Evolutionary conservation across 1,284 basidiomycete genomes (phyloP).

Genomic region (Trichosporon asahii): DNA sequence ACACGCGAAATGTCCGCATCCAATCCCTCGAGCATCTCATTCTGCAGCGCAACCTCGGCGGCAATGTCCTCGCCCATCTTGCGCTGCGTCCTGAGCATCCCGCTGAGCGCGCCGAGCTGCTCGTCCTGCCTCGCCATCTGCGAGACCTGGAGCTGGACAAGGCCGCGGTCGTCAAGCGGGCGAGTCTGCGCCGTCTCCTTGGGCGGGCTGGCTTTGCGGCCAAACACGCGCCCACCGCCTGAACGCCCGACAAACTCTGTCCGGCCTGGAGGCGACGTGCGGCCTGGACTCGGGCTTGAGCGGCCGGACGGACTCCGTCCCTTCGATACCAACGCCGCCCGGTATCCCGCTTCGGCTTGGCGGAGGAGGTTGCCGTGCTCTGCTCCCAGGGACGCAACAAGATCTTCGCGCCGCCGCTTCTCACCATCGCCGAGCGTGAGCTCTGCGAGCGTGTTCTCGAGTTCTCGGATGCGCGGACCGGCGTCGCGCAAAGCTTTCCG

Average conservation of each 20-base stretch:
- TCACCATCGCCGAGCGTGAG: constrained; percentile 68
- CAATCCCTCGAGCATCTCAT: constrained; percentile 77
- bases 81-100: constrained; percentile 79
- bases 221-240: constrained; percentile 64
- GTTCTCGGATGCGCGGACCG: constrained; percentile 63
- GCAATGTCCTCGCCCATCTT: constrained; percentile 84
- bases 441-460: constrained; percentile 67
- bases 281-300: neutral
- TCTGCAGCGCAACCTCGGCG: constrained; percentile 78
- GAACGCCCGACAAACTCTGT: constrained; percentile 21
- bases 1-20: constrained; percentile 70
- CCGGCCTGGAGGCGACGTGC: neutral
- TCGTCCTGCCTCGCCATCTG: constrained; percentile 81
- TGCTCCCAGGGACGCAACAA: constrained; percentile 70
- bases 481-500: constrained; percentile 76
- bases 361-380: constrained; percentile 61
- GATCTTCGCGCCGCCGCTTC: constrained; percentile 72
- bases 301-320: neutral
- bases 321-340: constrained; percentile 11
- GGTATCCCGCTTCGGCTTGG: constrained; percentile 49
- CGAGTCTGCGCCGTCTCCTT: constrained; percentile 82
- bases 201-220: constrained; percentile 56
- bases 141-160: constrained; percentile 72
- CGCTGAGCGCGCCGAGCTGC: constrained; percentile 71
- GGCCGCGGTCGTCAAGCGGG: constrained; percentile 74